A percentile compares a stretch with the other conserved stretches of the same genome.
These are phyloP conservation scores for Canariomyces notabilis DNA, from an alignment of 2,329 filamentous ascomycete species.

Conservation along the genomic window DNA sequence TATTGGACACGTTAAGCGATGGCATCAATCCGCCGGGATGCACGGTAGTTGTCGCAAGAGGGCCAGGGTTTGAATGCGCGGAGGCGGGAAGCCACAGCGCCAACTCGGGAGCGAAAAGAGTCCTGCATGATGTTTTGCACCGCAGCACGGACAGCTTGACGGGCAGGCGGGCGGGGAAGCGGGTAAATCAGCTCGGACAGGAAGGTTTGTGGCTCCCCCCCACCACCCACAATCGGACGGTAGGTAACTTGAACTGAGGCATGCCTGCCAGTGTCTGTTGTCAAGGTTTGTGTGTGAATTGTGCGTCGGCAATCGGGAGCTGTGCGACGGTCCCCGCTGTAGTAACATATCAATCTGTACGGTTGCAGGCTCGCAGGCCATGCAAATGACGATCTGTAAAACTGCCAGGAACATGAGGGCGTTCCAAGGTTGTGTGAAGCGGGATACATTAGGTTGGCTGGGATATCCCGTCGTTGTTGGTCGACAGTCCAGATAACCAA, in stretches of 20 bases:
- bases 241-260: not conserved
- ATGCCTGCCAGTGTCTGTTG: no score
- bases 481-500: no score
- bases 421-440: no score
- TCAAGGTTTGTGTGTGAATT: constrained; percentile 1
- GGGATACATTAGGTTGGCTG: no score
- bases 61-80: not conserved
- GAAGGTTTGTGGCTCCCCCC: not conserved
- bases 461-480: no score
- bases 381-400: no score
- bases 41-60: constrained; percentile 11
- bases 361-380: no score
- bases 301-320: not conserved
- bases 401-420: no score
- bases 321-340: not conserved
- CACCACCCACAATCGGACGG: constrained; percentile 1
- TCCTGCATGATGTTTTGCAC: constrained; percentile 16
- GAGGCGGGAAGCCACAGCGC: constrained; percentile 14
- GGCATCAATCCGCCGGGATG: not conserved
- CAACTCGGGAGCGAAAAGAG: constrained; percentile 4
- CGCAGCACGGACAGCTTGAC: constrained; percentile 5
- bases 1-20: not conserved
- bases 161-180: constrained; percentile 8
- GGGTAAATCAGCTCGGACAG: constrained; percentile 7
- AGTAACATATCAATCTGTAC: no score